Percentiles rank a stretch among this genome's conserved stretches.
Evolutionary conservation across 2,329 filamentous ascomycete genomes (phyloP).

Genomic region (Coniochaeta ligniaria): DNA sequence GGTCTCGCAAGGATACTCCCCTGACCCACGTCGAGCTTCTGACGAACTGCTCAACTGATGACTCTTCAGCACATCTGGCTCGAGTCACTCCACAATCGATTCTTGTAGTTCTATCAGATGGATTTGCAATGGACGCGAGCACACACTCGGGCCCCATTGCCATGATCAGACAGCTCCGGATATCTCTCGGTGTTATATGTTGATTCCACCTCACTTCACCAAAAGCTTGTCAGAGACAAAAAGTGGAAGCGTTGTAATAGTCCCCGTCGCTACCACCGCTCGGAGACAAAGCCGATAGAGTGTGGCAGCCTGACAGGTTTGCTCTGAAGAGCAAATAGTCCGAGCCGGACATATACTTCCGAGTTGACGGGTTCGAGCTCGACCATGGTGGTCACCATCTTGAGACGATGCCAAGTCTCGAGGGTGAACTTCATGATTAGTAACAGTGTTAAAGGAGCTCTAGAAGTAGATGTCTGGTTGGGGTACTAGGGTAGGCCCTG

Average conservation of each 20-base stretch:
- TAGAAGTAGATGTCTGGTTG: background rate
- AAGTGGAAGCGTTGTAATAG: background rate
- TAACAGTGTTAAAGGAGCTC: background rate
- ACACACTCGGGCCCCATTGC: background rate
- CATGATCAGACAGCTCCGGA: background rate
- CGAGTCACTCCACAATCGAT: background rate
- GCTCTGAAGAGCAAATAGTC: background rate
- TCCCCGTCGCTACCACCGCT: background rate
- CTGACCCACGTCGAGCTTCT: background rate
- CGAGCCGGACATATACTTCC: background rate
- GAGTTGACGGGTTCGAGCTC: background rate
- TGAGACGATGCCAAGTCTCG: background rate
- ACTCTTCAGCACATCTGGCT: background rate
- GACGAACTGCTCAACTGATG: background rate
- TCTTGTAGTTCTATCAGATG: background rate
- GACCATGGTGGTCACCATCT: background rate
- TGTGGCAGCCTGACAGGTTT: background rate
- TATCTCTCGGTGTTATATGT: background rate
- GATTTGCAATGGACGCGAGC: background rate
- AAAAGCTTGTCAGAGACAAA: background rate
- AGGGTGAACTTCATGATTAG: background rate
- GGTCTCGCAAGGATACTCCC: background rate
- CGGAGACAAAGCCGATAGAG: background rate
- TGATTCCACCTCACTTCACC: background rate
- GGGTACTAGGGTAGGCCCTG: too few relatives aligned